Conservation (phyloP, 2,329 filamentous ascomycete genomes). For the Penicillium freii region DNA sequence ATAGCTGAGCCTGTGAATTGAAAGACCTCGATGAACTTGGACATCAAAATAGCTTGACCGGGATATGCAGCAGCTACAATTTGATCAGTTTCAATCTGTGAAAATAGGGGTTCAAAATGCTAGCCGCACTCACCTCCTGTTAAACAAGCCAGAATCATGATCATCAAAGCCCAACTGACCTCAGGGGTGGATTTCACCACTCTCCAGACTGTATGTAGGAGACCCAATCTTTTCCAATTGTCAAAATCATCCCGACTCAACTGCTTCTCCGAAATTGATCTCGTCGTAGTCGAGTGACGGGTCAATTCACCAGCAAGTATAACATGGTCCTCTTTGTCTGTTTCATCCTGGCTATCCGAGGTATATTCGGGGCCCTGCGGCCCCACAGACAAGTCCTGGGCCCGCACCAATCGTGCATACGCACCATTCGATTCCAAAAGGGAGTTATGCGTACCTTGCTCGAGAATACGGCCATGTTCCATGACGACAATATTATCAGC, state of each 20-base stretch:
- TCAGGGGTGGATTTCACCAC: slow-evolving; percentile 3
- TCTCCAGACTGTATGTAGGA: slow-evolving; percentile 4
- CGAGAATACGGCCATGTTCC: slow-evolving; percentile 42
- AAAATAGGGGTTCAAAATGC: no score
- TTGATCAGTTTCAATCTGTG: background rate
- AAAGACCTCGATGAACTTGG: slow-evolving; percentile 24
- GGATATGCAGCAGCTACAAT: slow-evolving; percentile 45
- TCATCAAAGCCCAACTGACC: background rate
- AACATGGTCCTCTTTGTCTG: background rate
- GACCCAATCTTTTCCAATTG: slow-evolving; percentile 7
- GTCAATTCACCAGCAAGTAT: background rate
- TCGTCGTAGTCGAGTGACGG: slow-evolving; percentile 4
- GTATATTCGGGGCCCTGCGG: slow-evolving; percentile 15
- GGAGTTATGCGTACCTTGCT: slow-evolving; percentile 45
- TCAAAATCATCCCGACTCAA: slow-evolving; percentile 7
- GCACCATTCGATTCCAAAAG: slow-evolving; percentile 35
- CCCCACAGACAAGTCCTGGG: slow-evolving; percentile 46
- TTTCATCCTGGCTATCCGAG: background rate
- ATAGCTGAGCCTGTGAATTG: slow-evolving; percentile 1
- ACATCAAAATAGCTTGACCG: slow-evolving; percentile 45
- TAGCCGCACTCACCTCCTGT: background rate
- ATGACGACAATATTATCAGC: slow-evolving; percentile 50
- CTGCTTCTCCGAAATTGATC: background rate
- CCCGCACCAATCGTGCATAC: slow-evolving; percentile 44
- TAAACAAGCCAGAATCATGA: background rate